phyloP scores from a whole-genome alignment of 2,329 filamentous ascomycete species.

The Chaetomium globosum region DNA sequence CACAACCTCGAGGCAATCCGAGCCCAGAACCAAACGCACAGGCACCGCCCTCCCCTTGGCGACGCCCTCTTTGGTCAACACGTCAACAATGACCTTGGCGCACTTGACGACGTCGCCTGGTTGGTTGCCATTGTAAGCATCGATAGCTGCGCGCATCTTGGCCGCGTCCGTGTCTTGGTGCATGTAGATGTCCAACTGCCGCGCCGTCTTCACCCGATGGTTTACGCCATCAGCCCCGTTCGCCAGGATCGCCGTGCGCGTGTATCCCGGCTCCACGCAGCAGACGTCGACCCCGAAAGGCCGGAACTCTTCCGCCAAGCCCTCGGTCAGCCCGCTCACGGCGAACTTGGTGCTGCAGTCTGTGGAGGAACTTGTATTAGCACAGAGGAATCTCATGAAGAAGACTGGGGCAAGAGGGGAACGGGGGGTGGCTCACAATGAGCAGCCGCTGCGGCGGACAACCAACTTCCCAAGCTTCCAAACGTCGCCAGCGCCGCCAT shows the following conservation, averaged over 20 bases:
- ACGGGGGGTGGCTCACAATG: slow-evolving; percentile 36
- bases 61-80: slow-evolving; percentile 53
- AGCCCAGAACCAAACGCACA: slow-evolving; percentile 57
- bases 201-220: slow-evolving; percentile 31
- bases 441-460: slow-evolving; percentile 39
- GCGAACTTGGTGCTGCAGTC: slow-evolving; percentile 52
- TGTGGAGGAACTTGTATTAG: background rate
- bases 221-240: slow-evolving; percentile 17
- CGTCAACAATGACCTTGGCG: slow-evolving; percentile 48
- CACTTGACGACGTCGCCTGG: slow-evolving; percentile 52
- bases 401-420: background rate
- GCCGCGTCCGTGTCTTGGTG: slow-evolving; percentile 30
- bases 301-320: slow-evolving; percentile 48
- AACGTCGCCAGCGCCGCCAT: slow-evolving; percentile 47
- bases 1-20: slow-evolving; percentile 50
- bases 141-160: slow-evolving; percentile 35
- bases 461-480: slow-evolving; percentile 51
- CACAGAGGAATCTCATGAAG: background rate
- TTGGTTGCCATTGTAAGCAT: slow-evolving; percentile 46
- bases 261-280: slow-evolving; percentile 46
- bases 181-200: slow-evolving; percentile 21
- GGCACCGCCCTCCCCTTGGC: slow-evolving; percentile 55
- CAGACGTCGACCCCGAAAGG: slow-evolving; percentile 50
- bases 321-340: slow-evolving; percentile 50
- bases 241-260: slow-evolving; percentile 44